phyloP scores from a whole-genome alignment of 306 rosid species.

The Aeschynomene evenia region DNA sequence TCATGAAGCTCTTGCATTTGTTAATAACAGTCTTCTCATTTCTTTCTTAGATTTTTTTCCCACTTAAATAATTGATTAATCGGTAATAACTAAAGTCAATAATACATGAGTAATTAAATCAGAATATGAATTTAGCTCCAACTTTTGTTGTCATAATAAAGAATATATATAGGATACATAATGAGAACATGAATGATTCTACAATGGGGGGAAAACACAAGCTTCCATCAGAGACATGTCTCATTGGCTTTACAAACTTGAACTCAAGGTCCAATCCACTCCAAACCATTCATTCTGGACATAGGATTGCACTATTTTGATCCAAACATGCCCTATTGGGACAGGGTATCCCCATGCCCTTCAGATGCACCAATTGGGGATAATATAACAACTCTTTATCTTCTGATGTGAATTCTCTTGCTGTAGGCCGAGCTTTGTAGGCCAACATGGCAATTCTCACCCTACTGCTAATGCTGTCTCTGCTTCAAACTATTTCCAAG shows the following conservation, averaged over 20 bases:
- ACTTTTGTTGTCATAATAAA: not conserved
- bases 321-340: not conserved
- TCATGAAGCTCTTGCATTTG: too few species aligned
- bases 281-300: not conserved
- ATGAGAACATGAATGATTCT: constrained; percentile 20
- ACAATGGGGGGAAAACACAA: constrained; percentile 27
- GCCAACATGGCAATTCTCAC: constrained; percentile 16
- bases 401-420: constrained; percentile 32
- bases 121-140: not conserved
- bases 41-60: too few species aligned
- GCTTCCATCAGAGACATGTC: constrained; percentile 36
- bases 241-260: constrained; percentile 15
- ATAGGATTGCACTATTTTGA: constrained; percentile 15
- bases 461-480: constrained; percentile 30
- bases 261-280: constrained; percentile 13
- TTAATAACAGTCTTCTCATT: not conserved
- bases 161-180: not conserved
- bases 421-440: not conserved
- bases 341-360: not conserved
- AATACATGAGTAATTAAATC: too few species aligned
- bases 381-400: not conserved
- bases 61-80: too few species aligned
- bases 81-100: too few species aligned
- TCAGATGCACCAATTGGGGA: constrained; percentile 16
- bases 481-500: constrained; percentile 26